phyloP scores from a whole-genome alignment of 164 flowering plant species.

The Vitis rotundifolia region DNA sequence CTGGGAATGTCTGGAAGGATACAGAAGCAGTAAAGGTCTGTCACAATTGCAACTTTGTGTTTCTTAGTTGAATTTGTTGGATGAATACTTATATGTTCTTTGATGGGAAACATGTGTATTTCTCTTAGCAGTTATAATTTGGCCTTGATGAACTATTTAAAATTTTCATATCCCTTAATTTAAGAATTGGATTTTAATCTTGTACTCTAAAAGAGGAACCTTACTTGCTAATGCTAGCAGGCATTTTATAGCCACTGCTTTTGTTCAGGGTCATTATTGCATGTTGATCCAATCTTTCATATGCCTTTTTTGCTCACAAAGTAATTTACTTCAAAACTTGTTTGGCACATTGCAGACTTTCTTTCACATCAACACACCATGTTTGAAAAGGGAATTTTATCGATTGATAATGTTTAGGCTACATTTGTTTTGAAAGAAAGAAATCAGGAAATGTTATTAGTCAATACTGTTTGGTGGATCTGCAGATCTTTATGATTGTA shows the following conservation, averaged over 20 bases:
- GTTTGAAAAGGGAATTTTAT: too few species aligned
- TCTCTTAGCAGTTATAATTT: neutral
- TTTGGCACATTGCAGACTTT: too few species aligned
- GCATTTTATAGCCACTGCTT: neutral
- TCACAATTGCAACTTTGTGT: conserved; percentile 4
- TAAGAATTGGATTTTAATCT: neutral
- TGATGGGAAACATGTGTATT: too few species aligned
- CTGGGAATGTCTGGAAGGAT: conserved; percentile 99
- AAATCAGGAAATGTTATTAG: too few species aligned
- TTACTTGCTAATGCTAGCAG: neutral
- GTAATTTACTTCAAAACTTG: too few species aligned
- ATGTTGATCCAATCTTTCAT: too few species aligned
- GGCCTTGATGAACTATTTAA: neutral
- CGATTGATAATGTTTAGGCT: too few species aligned
- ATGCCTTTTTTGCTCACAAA: too few species aligned
- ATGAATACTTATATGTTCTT: neutral
- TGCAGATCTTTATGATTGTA: too few species aligned
- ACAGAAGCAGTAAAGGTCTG: conserved; percentile 93
- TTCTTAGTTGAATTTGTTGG: neutral
- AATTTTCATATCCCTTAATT: neutral
- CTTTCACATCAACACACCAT: too few species aligned
- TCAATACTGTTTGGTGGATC: too few species aligned
- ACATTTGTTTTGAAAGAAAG: too few species aligned
- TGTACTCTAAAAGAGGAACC: neutral
- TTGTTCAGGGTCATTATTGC: neutral